These are phyloP conservation scores for Carex scoparia DNA, from an alignment of 176 grass and related monocot species.

Conservation along the genomic window DNA sequence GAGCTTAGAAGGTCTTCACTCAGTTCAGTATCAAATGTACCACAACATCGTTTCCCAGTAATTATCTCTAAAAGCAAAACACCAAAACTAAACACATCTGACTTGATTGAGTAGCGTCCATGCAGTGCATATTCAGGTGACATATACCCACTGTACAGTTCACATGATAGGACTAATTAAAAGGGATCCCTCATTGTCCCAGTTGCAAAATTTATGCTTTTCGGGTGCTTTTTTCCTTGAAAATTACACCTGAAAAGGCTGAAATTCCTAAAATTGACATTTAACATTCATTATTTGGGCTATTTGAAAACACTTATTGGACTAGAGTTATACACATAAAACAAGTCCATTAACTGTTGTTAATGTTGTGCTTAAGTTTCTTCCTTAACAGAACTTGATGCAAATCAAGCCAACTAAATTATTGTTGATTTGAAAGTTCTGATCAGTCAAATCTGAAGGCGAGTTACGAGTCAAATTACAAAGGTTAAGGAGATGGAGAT, in stretches of 20 bases:
- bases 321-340: neutral
- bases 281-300: neutral
- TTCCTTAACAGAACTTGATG: too few relatives aligned
- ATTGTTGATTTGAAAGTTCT: neutral
- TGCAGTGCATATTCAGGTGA: conserved; percentile 70
- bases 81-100: conserved; percentile 72
- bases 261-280: conserved; percentile 18
- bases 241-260: neutral
- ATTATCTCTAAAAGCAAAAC: conserved; percentile 58
- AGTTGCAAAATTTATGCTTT: neutral
- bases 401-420: neutral
- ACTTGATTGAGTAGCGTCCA: conserved; percentile 55
- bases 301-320: neutral
- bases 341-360: neutral
- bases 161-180: conserved; percentile 13
- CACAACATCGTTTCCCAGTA: conserved; percentile 38
- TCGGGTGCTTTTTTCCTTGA: neutral
- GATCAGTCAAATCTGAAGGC: neutral
- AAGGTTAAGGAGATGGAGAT: neutral
- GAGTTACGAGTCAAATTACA: neutral
- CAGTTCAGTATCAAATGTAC: neutral
- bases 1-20: conserved; percentile 8
- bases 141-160: conserved; percentile 57
- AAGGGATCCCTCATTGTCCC: neutral
- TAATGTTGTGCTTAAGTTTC: too few relatives aligned